Conservation (phyloP, 1,284 basidiomycete species). For the Sanghuangporus weigelae region DNA sequence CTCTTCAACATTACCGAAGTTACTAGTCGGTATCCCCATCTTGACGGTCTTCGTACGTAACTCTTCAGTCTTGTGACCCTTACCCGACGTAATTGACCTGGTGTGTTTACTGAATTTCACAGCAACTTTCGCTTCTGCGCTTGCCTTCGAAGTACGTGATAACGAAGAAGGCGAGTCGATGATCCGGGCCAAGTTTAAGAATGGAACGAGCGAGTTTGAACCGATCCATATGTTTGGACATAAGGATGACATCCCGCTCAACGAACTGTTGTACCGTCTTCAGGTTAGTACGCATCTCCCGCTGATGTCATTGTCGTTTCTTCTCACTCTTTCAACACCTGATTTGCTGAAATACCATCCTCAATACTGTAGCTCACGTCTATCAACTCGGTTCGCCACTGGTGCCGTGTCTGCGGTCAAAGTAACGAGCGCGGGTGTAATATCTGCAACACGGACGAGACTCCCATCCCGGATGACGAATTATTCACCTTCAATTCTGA, state of each 20-base stretch:
- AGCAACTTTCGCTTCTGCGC: slow-evolving; percentile 77
- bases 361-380: slow-evolving; percentile 12
- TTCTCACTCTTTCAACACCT: no score
- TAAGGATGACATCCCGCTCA: slow-evolving; percentile 65
- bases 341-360: not conserved
- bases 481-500: not conserved
- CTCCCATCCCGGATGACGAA: not conserved
- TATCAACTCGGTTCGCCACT: slow-evolving; percentile 8
- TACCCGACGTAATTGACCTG: not conserved
- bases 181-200: slow-evolving; percentile 81
- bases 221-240: slow-evolving; percentile 66
- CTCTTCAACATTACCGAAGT: slow-evolving; percentile 76
- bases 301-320: not conserved
- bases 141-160: slow-evolving; percentile 75
- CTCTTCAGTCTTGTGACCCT: not conserved
- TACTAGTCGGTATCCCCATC: slow-evolving; percentile 48
- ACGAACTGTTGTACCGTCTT: slow-evolving; percentile 72
- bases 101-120: slow-evolving; percentile 9
- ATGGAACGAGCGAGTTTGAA: slow-evolving; percentile 63
- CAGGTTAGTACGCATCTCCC: slow-evolving; percentile 41
- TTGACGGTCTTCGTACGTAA: slow-evolving; percentile 58
- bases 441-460: slow-evolving; percentile 7
- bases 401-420: slow-evolving; percentile 17
- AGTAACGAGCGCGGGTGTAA: slow-evolving; percentile 12
- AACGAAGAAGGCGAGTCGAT: slow-evolving; percentile 69